Evolutionary conservation across 208 protist genomes (phyloP), one percentile per base, ranked within the genome.

Genomic region (Crithidia bombi): DNA sequence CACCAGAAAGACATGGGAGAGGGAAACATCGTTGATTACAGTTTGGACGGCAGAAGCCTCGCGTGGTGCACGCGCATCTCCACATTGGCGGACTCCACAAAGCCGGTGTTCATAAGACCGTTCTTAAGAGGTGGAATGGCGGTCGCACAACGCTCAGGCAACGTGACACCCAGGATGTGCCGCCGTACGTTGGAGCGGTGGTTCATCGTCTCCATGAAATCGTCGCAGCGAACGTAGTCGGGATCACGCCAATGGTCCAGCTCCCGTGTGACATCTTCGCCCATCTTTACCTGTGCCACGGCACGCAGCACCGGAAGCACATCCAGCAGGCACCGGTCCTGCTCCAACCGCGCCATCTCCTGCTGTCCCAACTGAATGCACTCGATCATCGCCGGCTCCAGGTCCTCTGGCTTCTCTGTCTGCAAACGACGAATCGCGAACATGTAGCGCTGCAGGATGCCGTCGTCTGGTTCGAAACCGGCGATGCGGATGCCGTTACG

Each of bases 161-260:
- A 62, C 57, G 84, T 80, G 32, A 55, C 62, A 21, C 90, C 87
- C 5, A 93, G 67, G 12, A 92, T 62, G 38, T 78, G 46, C 59
- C 78, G 73, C 44, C 87, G 80, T 59, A 78, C 79, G 9, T 78
- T 76, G n/a, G 87, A 86, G 26, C 55, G 75, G 17, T 50, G 71
- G 55, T 92, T 85, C 87, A 93, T 89, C 23, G 85, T 93, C 33
- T 91, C 85, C 35, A 57, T 66, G 65, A 96, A 94, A 73, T 92
- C 68, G 68, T 96, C 91, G 74, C 88, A 94, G 32, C 66, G 51
- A 28, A 84, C 65, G 74, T 96, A 96, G 39, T 94, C 83, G 30
- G 75, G 56, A 28, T 71, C 66, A 12, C 91, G 78, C 89, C 91
- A 96, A 75, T 96, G 78, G 63, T 96, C 88, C 25, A 96, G 72